These are phyloP conservation scores for Discostella pseudostelligera DNA, from an alignment of 108 stramenopile species.

Conservation along the genomic window DNA sequence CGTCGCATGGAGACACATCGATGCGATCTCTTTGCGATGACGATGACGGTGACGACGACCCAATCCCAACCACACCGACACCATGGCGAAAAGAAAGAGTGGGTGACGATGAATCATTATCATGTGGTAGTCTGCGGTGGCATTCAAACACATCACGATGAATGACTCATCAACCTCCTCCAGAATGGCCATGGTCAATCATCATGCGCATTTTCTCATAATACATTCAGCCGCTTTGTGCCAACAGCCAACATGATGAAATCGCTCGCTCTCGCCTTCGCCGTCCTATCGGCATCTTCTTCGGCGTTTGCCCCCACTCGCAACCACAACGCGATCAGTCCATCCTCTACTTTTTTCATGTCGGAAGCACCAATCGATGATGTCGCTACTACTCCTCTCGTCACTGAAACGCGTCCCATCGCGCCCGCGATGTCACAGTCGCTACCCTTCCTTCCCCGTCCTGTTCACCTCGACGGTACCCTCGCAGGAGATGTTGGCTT, in stretches of 20 bases:
- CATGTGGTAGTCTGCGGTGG: too few relatives aligned
- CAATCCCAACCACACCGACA: too few relatives aligned
- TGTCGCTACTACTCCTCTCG: neutral
- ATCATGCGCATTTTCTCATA: too few relatives aligned
- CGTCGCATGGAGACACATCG: too few relatives aligned
- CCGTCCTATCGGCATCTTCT: slow-evolving; percentile 45
- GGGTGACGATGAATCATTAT: too few relatives aligned
- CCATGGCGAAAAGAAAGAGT: too few relatives aligned
- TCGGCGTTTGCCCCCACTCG: slow-evolving; percentile 63
- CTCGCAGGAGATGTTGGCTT: slow-evolving; percentile 91
- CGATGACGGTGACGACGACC: too few relatives aligned
- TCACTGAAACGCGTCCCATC: slow-evolving; percentile 8
- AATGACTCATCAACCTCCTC: too few relatives aligned
- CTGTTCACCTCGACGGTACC: slow-evolving; percentile 62
- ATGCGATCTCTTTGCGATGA: too few relatives aligned
- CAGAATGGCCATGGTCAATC: too few relatives aligned
- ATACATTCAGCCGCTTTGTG: too few relatives aligned
- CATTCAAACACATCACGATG: too few relatives aligned
- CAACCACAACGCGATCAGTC: neutral
- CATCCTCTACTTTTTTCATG: slow-evolving; percentile 8
- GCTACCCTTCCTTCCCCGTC: slow-evolving; percentile 76
- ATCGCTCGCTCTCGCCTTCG: slow-evolving; percentile 51
- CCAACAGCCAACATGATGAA: slow-evolving; percentile 65
- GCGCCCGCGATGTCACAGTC: slow-evolving; percentile 54
- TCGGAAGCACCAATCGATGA: slow-evolving; percentile 8